Percentiles rank a stretch among this genome's conserved stretches.
Evolutionary conservation across 306 rosid genomes (phyloP).

Genomic region (Herpetospermum pedunculosum): DNA sequence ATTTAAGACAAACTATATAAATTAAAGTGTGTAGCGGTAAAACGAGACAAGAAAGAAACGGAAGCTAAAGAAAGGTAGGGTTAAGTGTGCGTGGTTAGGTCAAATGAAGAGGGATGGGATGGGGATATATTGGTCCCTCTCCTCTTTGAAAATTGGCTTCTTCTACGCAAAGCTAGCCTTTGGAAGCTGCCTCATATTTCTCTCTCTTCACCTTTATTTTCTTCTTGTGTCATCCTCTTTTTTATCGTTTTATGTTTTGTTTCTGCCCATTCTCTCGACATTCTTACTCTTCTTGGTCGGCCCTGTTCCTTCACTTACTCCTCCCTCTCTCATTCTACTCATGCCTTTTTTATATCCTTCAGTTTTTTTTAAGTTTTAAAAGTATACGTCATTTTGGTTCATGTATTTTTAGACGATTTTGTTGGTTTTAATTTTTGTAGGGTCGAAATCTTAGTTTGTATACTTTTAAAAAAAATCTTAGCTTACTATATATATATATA

Average conservation of each 20-base stretch:
- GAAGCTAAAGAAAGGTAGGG: not conserved
- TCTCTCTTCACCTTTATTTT: not conserved
- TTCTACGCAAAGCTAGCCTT: constrained; percentile 52
- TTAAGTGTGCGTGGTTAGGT: not conserved
- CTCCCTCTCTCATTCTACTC: too few relatives aligned
- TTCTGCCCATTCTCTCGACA: not conserved
- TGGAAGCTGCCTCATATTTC: constrained; percentile 17
- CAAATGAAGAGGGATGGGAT: not conserved
- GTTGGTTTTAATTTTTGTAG: too few relatives aligned
- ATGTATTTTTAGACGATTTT: too few relatives aligned
- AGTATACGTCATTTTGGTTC: too few relatives aligned
- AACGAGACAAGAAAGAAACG: not conserved
- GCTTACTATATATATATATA: too few relatives aligned
- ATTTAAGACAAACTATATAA: too few relatives aligned
- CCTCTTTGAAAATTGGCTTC: constrained; percentile 45
- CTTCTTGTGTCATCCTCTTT: not conserved
- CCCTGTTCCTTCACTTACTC: not conserved
- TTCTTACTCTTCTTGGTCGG: not conserved
- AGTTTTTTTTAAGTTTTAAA: too few relatives aligned
- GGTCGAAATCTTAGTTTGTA: too few relatives aligned
- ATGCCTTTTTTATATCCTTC: too few relatives aligned
- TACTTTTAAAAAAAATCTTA: too few relatives aligned
- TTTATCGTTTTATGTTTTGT: not conserved
- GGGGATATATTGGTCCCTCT: constrained; percentile 15
- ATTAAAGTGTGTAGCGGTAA: not conserved